These are phyloP conservation scores for Macrophomina tecta DNA, from an alignment of 2,329 filamentous ascomycete genomes.

Conservation along the genomic window DNA sequence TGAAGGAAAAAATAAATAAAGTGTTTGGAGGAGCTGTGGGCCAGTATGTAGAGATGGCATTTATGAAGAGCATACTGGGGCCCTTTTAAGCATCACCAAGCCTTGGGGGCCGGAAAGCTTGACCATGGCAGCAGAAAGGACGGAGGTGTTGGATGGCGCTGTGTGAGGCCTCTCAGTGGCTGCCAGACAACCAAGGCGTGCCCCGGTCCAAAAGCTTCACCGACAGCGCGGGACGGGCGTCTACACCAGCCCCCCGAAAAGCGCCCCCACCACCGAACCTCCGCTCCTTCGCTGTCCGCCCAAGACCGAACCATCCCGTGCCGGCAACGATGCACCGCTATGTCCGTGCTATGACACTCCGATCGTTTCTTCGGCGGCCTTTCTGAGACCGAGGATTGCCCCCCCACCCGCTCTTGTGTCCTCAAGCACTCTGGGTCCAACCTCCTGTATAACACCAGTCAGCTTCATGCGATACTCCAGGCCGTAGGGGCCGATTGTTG, in stretches of 20 bases:
- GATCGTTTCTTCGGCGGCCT: constrained; percentile 57
- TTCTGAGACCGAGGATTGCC: constrained; percentile 41
- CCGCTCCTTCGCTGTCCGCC: neutral
- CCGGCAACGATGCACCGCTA: neutral
- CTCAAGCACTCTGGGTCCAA: no score
- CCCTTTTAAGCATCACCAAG: neutral
- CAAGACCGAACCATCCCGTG: neutral
- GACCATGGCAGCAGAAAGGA: neutral
- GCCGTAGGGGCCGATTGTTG: no score
- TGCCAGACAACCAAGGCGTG: no score
- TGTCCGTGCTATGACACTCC: constrained; percentile 40
- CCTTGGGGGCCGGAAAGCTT: neutral
- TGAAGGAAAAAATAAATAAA: no score
- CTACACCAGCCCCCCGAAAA: neutral
- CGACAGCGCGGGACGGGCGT: neutral
- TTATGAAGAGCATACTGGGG: no score
- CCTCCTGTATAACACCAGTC: no score
- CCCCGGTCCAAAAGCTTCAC: no score
- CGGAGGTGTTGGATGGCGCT: neutral
- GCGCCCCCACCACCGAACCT: neutral
- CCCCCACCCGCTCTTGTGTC: no score
- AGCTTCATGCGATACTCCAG: no score
- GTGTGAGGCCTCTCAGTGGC: neutral
- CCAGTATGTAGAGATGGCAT: neutral
- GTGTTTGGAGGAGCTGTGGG: neutral